Evolutionary conservation across 1,139 yeast genomes (phyloP).

Genomic region (Debaryomycetaceae sp.): DNA sequence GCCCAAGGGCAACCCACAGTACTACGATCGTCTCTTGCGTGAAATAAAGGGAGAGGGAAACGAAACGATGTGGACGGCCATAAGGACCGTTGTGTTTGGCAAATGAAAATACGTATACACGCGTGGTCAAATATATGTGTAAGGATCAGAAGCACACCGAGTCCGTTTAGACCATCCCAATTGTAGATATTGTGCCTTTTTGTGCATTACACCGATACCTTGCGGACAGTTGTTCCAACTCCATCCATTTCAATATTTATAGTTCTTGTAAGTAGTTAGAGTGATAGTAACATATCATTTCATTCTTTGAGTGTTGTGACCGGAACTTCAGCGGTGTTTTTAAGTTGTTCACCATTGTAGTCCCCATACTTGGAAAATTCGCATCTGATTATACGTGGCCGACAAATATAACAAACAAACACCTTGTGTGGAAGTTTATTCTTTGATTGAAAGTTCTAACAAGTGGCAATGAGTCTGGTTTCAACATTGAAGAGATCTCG

Average conservation of each 20-base stretch:
- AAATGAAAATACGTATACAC: constrained; percentile 28
- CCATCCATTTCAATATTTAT: too few relatives aligned
- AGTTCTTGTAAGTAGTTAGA: too few relatives aligned
- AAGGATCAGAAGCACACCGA: too few relatives aligned
- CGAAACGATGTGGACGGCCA: constrained; percentile 61
- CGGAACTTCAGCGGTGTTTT: neutral
- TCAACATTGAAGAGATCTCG: neutral
- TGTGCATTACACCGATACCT: too few relatives aligned
- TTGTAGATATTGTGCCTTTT: too few relatives aligned
- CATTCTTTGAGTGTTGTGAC: too few relatives aligned
- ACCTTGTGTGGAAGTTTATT: neutral
- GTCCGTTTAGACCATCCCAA: too few relatives aligned
- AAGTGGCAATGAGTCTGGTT: neutral
- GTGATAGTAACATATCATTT: too few relatives aligned
- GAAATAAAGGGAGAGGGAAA: constrained; percentile 74
- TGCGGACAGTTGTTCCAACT: too few relatives aligned
- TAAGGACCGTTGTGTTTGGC: constrained; percentile 69
- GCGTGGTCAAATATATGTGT: too few relatives aligned
- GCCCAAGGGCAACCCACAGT: constrained; percentile 83
- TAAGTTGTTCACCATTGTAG: neutral
- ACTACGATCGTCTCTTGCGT: constrained; percentile 64
- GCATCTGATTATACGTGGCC: neutral
- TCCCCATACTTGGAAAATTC: neutral
- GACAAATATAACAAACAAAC: neutral
- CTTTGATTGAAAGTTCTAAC: neutral